These are phyloP conservation scores for Kwoniella newhampshirensis DNA, from an alignment of 768 basidiomycete genomes.

Conservation along the genomic window DNA sequence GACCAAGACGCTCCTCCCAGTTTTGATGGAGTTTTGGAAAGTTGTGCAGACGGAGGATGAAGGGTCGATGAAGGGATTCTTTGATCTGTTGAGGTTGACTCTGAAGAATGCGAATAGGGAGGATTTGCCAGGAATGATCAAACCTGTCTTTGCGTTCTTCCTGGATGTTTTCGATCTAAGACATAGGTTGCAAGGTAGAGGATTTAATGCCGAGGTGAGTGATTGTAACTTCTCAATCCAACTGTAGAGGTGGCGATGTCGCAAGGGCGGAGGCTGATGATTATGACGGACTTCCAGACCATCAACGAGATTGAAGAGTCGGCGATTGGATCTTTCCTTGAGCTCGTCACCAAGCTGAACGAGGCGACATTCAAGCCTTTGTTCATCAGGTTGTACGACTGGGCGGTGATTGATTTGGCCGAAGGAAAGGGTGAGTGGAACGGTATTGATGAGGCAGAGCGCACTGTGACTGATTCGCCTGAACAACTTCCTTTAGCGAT, in stretches of 20 bases:
- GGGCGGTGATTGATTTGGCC: conserved; percentile 68
- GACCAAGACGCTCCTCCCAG: conserved; percentile 66
- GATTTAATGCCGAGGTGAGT: conserved; percentile 35
- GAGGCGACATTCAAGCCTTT: conserved; percentile 86
- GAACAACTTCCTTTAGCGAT: conserved; percentile 14
- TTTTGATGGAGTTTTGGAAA: conserved; percentile 58
- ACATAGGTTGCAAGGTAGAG: conserved; percentile 41
- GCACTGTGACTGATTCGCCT: not conserved
- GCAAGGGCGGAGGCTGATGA: not conserved
- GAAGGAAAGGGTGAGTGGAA: conserved; percentile 54
- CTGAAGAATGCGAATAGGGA: conserved; percentile 66
- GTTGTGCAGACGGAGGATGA: conserved; percentile 35
- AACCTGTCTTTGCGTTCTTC: conserved; percentile 72
- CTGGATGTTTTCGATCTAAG: conserved; percentile 70
- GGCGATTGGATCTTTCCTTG: conserved; percentile 73
- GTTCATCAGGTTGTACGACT: conserved; percentile 88
- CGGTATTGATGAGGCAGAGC: not conserved
- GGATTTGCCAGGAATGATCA: conserved; percentile 66
- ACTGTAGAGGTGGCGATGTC: not conserved
- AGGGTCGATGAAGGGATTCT: conserved; percentile 59
- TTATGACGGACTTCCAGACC: conserved; percentile 14
- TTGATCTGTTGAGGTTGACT: conserved; percentile 66
- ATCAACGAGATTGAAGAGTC: conserved; percentile 50
- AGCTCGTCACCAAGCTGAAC: conserved; percentile 87
- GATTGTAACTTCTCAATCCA: not conserved